Conservation (phyloP, 1,284 basidiomycete genomes). For the Puccinia coronata region DNA sequence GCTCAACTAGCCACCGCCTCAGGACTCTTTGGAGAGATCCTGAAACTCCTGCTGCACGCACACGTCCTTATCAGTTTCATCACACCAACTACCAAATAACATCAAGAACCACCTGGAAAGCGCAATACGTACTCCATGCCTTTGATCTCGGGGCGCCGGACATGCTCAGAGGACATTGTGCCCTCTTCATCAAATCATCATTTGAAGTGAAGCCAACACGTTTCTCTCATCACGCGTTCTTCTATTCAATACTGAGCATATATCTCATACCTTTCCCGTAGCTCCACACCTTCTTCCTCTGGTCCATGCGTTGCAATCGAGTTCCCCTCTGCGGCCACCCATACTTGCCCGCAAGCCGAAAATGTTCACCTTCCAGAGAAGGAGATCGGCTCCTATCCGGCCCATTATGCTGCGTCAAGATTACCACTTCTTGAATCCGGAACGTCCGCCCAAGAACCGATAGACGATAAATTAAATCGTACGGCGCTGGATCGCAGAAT, state of each 20-base stretch:
- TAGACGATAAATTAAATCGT: background rate
- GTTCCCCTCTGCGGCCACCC: background rate
- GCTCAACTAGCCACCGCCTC: background rate
- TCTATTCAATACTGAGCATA: conserved; percentile 1
- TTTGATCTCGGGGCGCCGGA: background rate
- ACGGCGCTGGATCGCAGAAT: conserved; percentile 30
- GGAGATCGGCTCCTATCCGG: background rate
- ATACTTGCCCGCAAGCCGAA: background rate
- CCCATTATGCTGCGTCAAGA: background rate
- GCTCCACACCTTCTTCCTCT: background rate
- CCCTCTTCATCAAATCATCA: conserved; percentile 15
- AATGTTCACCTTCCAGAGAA: background rate
- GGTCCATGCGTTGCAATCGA: background rate
- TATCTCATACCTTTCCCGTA: background rate
- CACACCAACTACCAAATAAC: background rate
- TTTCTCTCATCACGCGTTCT: background rate
- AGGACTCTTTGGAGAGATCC: background rate
- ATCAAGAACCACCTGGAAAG: background rate
- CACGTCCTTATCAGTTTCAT: background rate
- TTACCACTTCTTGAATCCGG: background rate
- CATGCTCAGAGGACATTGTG: conserved; percentile 15
- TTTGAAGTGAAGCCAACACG: background rate
- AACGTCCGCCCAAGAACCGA: background rate
- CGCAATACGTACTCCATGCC: background rate
- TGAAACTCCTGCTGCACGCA: background rate